Conservation (phyloP, 306 rosid species). For the Vicia sativa region DNA sequence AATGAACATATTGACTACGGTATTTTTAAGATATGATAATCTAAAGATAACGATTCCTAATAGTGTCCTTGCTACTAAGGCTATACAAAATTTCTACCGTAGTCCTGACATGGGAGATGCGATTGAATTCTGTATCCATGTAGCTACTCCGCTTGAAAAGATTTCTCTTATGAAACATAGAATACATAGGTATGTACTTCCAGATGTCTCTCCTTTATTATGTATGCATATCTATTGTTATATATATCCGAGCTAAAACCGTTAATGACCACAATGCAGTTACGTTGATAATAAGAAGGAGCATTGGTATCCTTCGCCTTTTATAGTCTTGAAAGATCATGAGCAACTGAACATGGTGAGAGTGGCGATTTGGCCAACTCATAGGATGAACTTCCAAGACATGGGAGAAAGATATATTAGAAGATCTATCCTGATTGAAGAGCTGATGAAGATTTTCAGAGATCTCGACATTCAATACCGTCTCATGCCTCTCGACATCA, state of each 20-base stretch:
- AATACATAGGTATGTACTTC: slow-evolving; percentile 56
- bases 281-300: slow-evolving; percentile 79
- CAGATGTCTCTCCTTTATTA: background rate
- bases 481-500: slow-evolving; percentile 67
- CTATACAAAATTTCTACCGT: slow-evolving; percentile 77
- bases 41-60: slow-evolving; percentile 65
- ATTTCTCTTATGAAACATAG: slow-evolving; percentile 60
- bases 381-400: slow-evolving; percentile 85
- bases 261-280: slow-evolving; percentile 50
- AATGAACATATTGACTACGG: slow-evolving; percentile 94
- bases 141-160: slow-evolving; percentile 80
- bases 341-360: slow-evolving; percentile 57
- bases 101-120: slow-evolving; percentile 94
- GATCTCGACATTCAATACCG: slow-evolving; percentile 85
- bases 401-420: slow-evolving; percentile 73
- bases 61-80: slow-evolving; percentile 68
- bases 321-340: slow-evolving; percentile 61
- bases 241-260: slow-evolving; percentile 6
- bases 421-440: slow-evolving; percentile 72
- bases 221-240: background rate
- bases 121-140: slow-evolving; percentile 69
- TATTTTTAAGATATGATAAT: slow-evolving; percentile 79
- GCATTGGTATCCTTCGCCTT: slow-evolving; percentile 78
- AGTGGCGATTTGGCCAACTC: slow-evolving; percentile 72
- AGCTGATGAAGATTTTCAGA: slow-evolving; percentile 67